Percentiles rank a stretch among this genome's conserved stretches.
Evolutionary conservation across 2,329 filamentous ascomycete species (phyloP).

Genomic region (Calonectria pauciramosa): DNA sequence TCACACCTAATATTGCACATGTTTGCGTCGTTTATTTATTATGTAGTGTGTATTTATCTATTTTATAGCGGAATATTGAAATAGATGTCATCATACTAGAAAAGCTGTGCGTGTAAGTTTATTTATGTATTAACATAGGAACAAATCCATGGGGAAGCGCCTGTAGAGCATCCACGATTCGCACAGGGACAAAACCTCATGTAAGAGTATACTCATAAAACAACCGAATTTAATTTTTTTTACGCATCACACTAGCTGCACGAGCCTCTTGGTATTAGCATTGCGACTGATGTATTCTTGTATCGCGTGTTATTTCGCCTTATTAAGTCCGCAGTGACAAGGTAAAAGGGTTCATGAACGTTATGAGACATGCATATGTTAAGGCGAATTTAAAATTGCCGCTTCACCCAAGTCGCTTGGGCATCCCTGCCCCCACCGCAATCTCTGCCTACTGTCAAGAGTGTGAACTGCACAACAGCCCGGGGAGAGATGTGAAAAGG

Average conservation of each 20-base stretch:
- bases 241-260: neutral
- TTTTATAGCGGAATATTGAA: neutral
- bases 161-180: neutral
- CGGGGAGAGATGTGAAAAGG: neutral
- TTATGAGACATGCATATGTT: neutral
- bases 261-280: neutral
- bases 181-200: neutral
- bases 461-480: neutral
- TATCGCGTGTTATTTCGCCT: neutral
- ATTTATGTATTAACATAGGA: neutral
- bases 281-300: neutral
- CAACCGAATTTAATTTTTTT: neutral
- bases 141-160: neutral
- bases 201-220: neutral
- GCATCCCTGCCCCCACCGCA: no score
- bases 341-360: neutral
- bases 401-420: neutral
- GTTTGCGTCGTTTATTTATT: neutral
- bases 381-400: neutral
- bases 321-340: no score
- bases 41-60: fast-evolving
- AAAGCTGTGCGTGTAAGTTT: neutral
- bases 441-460: neutral
- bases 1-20: no score
- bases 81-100: neutral